Conservation (phyloP, 805 yeast genomes). For the Candida schatavii region DNA sequence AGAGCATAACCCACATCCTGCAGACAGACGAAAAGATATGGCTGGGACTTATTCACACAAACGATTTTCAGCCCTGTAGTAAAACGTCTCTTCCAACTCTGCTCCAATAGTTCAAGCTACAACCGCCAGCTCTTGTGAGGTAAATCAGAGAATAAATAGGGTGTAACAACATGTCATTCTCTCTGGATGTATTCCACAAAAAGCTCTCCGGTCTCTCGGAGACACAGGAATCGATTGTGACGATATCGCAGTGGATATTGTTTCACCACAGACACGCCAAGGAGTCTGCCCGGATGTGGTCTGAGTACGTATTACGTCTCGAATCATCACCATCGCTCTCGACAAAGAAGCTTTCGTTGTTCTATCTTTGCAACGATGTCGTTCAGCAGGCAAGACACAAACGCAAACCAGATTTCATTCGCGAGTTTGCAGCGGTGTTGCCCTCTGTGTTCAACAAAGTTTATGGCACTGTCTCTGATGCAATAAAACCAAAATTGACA, state of each 20-base stretch:
- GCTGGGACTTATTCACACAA: no score
- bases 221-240: conserved; percentile 45
- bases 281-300: conserved; percentile 37
- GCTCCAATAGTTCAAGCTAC: no score
- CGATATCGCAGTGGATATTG: conserved; percentile 46
- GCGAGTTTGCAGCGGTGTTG: conserved; percentile 52
- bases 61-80: no score
- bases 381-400: conserved; percentile 74
- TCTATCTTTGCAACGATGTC: conserved; percentile 77
- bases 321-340: conserved; percentile 10
- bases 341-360: conserved; percentile 49
- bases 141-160: no score
- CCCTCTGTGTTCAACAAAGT: conserved; percentile 38
- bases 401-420: conserved; percentile 54
- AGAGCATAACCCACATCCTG: no score
- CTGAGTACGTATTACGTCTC: conserved; percentile 20
- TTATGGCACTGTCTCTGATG: conserved; percentile 26
- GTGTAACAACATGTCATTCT: conserved; percentile 41
- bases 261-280: conserved; percentile 41
- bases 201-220: conserved; percentile 40
- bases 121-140: no score
- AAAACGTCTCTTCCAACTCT: no score
- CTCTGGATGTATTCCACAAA: conserved; percentile 30
- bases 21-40: no score
- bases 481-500: conserved; percentile 45